Evolutionary conservation across 2,329 filamentous ascomycete genomes (phyloP).

Genomic region (Aspergillus floridensis): DNA sequence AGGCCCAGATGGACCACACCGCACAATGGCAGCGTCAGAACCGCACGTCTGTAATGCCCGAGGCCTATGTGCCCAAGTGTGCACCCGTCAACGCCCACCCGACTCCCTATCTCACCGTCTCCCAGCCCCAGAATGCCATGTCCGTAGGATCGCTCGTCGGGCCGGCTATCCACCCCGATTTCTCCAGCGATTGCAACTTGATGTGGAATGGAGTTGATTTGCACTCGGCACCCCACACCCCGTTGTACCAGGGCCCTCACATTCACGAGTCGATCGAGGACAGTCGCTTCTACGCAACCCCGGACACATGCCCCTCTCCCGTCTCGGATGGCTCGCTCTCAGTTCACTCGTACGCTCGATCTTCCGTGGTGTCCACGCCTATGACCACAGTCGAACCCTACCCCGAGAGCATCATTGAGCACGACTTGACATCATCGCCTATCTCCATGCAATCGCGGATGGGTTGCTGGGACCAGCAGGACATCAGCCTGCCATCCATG

Average conservation of each 20-base stretch:
- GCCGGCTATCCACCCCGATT: conserved; percentile 33
- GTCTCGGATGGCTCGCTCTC: conserved; percentile 37
- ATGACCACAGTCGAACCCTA: conserved; percentile 36
- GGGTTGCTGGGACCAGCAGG: conserved; percentile 34
- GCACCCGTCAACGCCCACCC: conserved; percentile 23
- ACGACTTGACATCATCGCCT: conserved; percentile 35
- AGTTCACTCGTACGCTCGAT: conserved; percentile 30
- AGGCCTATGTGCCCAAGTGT: conserved; percentile 25
- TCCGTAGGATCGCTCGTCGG: conserved; percentile 38
- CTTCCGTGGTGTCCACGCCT: conserved; percentile 35
- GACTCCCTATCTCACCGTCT: conserved; percentile 24
- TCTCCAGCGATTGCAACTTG: conserved; percentile 31
- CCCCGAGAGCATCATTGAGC: conserved; percentile 32
- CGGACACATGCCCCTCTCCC: conserved; percentile 46
- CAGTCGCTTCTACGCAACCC: conserved; percentile 43
- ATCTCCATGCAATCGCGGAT: conserved; percentile 31
- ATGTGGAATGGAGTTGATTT: conserved; percentile 39
- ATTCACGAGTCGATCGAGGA: conserved; percentile 40
- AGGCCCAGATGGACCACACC: conserved; percentile 32
- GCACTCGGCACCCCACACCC: conserved; percentile 29
- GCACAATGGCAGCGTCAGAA: conserved; percentile 27
- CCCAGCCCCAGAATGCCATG: conserved; percentile 34
- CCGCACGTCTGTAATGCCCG: conserved; percentile 22
- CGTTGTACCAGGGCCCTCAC: conserved; percentile 31
- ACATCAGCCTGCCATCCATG: conserved; percentile 28